Evolutionary conservation across 1,139 yeast genomes (phyloP).

Genomic region (Candida sp.): DNA sequence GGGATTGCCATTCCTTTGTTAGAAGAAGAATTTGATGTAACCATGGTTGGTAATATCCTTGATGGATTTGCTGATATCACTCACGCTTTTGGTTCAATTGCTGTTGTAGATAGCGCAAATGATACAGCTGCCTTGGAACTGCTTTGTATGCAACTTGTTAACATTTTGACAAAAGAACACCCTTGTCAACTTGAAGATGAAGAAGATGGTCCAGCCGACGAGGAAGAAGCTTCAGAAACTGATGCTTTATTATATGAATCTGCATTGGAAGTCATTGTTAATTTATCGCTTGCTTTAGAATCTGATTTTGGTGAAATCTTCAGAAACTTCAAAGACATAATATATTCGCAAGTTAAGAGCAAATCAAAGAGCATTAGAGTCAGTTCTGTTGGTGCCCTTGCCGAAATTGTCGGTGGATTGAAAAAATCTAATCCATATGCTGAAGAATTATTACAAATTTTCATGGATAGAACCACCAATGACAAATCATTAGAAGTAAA

Average conservation of each 20-base stretch:
- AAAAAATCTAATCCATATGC: conserved; percentile 64
- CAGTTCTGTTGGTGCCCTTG: conserved; percentile 83
- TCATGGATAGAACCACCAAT: conserved; percentile 62
- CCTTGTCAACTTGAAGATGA: conserved; percentile 68
- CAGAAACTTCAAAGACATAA: conserved; percentile 65
- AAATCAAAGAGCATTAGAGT: conserved; percentile 76
- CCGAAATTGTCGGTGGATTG: conserved; percentile 83
- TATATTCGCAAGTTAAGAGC: conserved; percentile 58
- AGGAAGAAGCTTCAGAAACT: conserved; percentile 76
- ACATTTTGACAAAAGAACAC: conserved; percentile 75
- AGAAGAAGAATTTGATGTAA: conserved; percentile 76
- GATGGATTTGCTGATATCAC: conserved; percentile 74
- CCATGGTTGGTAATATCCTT: conserved; percentile 76
- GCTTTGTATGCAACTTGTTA: conserved; percentile 67
- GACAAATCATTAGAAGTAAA: conserved; percentile 89
- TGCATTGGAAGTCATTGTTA: conserved; percentile 80
- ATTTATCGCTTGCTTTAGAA: conserved; percentile 71
- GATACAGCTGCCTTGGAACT: conserved; percentile 61
- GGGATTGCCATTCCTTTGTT: conserved; percentile 59
- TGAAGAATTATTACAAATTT: conserved; percentile 66
- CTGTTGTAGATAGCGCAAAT: conserved; percentile 55
- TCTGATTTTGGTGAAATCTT: conserved; percentile 73
- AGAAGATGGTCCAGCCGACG: conserved; percentile 50
- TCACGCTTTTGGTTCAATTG: conserved; percentile 70
- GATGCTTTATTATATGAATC: conserved; percentile 84